Conservation (phyloP, 257 asterid species). For the Eucommia ulmoides region DNA sequence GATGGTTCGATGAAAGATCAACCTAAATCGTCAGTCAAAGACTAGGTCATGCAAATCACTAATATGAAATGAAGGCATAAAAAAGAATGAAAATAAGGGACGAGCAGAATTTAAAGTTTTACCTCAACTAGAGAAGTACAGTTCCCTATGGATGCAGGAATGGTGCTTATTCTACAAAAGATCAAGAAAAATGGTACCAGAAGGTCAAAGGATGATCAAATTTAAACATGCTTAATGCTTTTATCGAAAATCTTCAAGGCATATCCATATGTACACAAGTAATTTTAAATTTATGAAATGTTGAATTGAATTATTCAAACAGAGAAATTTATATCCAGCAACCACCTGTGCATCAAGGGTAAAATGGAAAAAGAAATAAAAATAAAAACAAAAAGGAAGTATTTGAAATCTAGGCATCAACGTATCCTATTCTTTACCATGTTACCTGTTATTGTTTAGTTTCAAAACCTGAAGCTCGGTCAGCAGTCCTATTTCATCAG, state of each 20-base stretch:
- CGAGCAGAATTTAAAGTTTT: too few species aligned
- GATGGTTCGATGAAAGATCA: constrained; percentile 73
- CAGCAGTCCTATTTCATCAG: constrained; percentile 61
- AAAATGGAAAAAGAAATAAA: background rate
- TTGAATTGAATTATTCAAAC: background rate
- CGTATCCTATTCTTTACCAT: background rate
- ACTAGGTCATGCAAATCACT: constrained; percentile 4
- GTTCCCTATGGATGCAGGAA: constrained; percentile 57
- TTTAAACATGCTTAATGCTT: background rate
- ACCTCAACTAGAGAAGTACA: constrained; percentile 80
- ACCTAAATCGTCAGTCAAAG: constrained; percentile 46
- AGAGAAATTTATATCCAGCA: background rate
- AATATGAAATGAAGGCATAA: background rate
- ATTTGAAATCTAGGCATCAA: background rate
- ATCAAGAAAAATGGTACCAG: constrained; percentile 7
- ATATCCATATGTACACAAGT: background rate
- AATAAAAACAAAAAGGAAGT: background rate
- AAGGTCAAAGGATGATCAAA: background rate
- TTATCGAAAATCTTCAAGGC: background rate
- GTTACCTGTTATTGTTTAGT: constrained; percentile 73
- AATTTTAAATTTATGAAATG: background rate
- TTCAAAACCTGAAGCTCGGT: constrained; percentile 58
- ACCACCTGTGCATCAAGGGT: background rate
- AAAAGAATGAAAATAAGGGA: constrained; percentile 3
- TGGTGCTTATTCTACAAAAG: constrained; percentile 45